These are phyloP conservation scores for Salix udensis DNA, from an alignment of 345 rosid genomes.

Conservation along the genomic window DNA sequence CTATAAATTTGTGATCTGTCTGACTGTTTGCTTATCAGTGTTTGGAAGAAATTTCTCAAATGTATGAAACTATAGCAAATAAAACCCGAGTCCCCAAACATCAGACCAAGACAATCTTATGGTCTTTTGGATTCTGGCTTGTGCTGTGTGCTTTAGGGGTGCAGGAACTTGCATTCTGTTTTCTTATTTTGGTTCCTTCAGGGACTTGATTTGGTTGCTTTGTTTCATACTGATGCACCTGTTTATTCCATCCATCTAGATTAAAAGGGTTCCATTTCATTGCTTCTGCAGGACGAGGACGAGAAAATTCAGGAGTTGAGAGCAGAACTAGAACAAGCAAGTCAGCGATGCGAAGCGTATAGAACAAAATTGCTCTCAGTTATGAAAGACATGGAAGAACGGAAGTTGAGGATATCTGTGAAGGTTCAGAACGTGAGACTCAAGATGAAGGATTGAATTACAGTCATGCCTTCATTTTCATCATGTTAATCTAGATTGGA, in stretches of 20 bases:
- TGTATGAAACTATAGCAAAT: neutral
- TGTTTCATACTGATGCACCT: neutral
- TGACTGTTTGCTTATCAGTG: neutral
- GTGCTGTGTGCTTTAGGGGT: neutral
- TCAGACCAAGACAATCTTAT: neutral
- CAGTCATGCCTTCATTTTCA: neutral
- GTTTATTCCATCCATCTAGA: neutral
- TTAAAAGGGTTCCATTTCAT: neutral
- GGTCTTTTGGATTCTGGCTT: neutral
- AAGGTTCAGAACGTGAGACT: constrained; percentile 83
- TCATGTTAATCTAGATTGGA: neutral
- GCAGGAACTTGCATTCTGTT: neutral
- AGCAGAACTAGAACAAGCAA: constrained; percentile 55
- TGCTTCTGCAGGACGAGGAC: constrained; percentile 49
- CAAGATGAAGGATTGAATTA: constrained; percentile 59
- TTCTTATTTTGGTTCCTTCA: neutral
- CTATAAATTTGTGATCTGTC: neutral
- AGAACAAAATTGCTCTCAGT: constrained; percentile 60
- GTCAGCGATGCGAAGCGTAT: constrained; percentile 68
- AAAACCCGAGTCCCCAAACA: neutral
- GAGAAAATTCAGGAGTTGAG: constrained; percentile 57
- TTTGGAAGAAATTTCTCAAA: neutral
- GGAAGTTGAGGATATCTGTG: constrained; percentile 69
- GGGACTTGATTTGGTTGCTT: neutral
- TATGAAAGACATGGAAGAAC: constrained; percentile 82